phyloP scores from a whole-genome alignment of 2,329 filamentous ascomycete genomes.

The Periconia macrospinosa region DNA sequence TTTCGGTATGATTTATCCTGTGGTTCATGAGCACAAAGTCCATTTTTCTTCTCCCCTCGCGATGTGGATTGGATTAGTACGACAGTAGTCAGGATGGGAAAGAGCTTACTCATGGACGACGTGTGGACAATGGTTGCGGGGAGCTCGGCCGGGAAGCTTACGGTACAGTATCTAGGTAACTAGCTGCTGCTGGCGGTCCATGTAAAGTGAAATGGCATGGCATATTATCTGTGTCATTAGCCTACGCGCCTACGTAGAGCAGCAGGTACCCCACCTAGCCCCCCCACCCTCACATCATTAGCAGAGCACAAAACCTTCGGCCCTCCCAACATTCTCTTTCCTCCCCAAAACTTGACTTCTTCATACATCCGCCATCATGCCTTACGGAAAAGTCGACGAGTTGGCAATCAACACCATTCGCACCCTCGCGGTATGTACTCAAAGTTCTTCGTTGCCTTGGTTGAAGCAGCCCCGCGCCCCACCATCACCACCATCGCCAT shows the following conservation, averaged over 20 bases:
- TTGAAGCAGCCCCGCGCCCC: constrained; percentile 12
- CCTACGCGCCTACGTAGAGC: background rate
- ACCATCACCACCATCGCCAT: constrained; percentile 21
- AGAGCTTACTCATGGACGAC: background rate
- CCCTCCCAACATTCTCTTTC: constrained; percentile 8
- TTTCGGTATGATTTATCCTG: background rate
- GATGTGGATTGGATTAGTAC: background rate
- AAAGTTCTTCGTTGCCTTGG: constrained; percentile 1
- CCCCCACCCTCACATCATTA: background rate
- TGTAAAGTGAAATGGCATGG: too few species aligned
- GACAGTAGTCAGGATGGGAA: background rate
- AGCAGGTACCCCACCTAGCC: background rate
- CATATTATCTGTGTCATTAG: background rate
- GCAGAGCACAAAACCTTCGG: constrained; percentile 7
- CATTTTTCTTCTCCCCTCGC: background rate
- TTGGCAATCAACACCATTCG: constrained; percentile 98
- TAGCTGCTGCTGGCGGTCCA: background rate
- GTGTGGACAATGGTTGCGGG: too few species aligned
- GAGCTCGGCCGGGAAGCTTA: too few species aligned
- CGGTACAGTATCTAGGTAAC: background rate
- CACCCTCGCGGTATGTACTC: constrained; percentile 79
- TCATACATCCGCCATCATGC: constrained; percentile 63
- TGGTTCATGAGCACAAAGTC: background rate
- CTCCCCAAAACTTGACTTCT: constrained; percentile 14
- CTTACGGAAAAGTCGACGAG: constrained; percentile 83